phyloP scores from a whole-genome alignment of 305 asterid species.

The Ilex paraguariensis region DNA sequence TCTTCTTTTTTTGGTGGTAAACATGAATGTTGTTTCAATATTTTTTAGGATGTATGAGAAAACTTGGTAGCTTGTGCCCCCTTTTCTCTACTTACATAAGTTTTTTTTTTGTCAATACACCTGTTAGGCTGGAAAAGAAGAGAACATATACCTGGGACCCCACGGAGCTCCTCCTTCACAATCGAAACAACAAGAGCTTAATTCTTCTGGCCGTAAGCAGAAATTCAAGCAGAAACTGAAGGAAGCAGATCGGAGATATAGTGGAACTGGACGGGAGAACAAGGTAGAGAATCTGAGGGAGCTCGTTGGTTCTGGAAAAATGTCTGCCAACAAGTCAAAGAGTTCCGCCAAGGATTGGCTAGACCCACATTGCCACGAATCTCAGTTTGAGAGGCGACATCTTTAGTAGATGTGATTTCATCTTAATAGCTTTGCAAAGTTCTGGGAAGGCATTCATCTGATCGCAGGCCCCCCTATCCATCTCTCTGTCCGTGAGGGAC shows the following conservation, averaged over 20 bases:
- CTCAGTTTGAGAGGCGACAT: slow-evolving; percentile 62
- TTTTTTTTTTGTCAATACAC: not conserved
- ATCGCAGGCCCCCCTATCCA: not conserved
- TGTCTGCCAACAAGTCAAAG: slow-evolving; percentile 32
- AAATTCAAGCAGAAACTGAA: slow-evolving; percentile 68
- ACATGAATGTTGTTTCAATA: not conserved
- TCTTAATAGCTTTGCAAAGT: not conserved
- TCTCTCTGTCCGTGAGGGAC: not conserved
- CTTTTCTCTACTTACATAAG: not conserved
- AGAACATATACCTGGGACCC: slow-evolving; percentile 81
- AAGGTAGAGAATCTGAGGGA: slow-evolving; percentile 75
- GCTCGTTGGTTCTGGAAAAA: slow-evolving; percentile 71
- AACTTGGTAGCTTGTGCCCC: not conserved
- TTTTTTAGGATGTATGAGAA: not conserved
- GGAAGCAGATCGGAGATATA: slow-evolving; percentile 62
- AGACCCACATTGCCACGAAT: slow-evolving; percentile 90
- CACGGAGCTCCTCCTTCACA: slow-evolving; percentile 93
- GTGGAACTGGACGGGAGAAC: slow-evolving; percentile 69
- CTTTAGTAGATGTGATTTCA: slow-evolving; percentile 10
- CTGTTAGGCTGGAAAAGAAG: slow-evolving; percentile 55
- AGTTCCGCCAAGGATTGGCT: slow-evolving; percentile 76
- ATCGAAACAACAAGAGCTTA: slow-evolving; percentile 61
- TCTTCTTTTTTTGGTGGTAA: too few relatives aligned
- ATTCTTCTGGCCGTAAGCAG: slow-evolving; percentile 55
- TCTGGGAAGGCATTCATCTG: not conserved